phyloP scores from a whole-genome alignment of 805 yeast genomes.

The Blastobotrys americana region DNA sequence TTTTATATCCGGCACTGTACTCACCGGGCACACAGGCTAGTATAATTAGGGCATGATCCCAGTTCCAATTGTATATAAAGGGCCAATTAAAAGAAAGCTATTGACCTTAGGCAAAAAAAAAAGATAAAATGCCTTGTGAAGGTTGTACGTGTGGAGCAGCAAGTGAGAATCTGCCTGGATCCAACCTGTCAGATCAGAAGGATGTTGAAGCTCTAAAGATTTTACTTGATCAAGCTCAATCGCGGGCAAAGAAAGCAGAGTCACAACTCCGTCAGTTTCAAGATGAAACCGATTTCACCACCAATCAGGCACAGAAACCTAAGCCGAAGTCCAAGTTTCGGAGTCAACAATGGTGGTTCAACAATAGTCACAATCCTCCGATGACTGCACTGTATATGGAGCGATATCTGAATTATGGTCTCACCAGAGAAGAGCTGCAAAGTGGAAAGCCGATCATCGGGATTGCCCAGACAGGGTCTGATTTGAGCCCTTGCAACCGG shows the following conservation, averaged over 20 bases:
- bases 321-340: conserved; percentile 11
- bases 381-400: conserved; percentile 25
- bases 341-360: conserved; percentile 25
- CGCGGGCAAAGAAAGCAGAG: conserved; percentile 12
- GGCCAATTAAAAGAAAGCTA: no score
- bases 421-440: conserved; percentile 29
- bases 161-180: conserved; percentile 1
- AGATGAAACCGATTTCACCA: conserved; percentile 4
- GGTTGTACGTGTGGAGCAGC: conserved; percentile 23
- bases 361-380: conserved; percentile 20
- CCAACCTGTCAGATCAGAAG: conserved; percentile 3
- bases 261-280: conserved; percentile 7
- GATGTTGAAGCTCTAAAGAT: conserved; percentile 14
- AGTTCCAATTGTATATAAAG: no score
- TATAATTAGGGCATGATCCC: no score
- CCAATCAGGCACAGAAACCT: not conserved
- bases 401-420: conserved; percentile 24
- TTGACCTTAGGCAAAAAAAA: no score
- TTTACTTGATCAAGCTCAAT: conserved; percentile 15
- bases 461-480: conserved; percentile 86
- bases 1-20: no score
- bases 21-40: no score
- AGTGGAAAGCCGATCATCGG: conserved; percentile 80
- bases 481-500: conserved; percentile 22
- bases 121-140: conserved; percentile 26